Conservation (phyloP, 1,284 basidiomycete genomes). For the Marasmius fiardii region DNA sequence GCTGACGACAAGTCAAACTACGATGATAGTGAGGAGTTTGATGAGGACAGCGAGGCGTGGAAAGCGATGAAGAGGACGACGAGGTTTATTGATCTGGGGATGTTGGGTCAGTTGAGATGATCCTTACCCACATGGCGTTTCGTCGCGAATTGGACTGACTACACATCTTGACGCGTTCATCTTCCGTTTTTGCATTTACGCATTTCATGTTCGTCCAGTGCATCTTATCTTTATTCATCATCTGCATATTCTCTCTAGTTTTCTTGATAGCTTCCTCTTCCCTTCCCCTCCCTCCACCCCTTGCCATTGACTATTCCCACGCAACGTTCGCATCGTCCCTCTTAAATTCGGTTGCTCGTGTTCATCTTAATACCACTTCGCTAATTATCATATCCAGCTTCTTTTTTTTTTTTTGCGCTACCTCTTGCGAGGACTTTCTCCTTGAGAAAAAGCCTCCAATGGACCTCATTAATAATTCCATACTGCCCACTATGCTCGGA, state of each 20-base stretch:
- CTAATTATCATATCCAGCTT: not conserved
- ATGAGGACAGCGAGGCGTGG: conserved; percentile 30
- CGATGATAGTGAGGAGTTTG: conserved; percentile 30
- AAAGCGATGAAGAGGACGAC: conserved; percentile 62
- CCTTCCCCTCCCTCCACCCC: no score
- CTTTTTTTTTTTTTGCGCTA: not conserved
- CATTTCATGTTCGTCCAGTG: not conserved
- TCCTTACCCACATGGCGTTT: no score
- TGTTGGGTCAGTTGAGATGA: not conserved
- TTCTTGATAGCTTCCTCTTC: not conserved
- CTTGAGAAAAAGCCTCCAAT: no score
- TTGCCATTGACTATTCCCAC: not conserved
- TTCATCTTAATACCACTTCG: not conserved
- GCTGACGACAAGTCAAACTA: conserved; percentile 20
- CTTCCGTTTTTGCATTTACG: not conserved
- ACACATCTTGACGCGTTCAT: no score
- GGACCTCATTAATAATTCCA: no score
- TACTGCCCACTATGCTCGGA: no score
- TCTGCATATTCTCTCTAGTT: not conserved
- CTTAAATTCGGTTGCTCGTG: not conserved
- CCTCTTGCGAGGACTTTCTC: no score
- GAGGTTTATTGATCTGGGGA: conserved; percentile 51
- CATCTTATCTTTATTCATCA: not conserved
- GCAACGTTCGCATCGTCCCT: not conserved
- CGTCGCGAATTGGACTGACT: no score